phyloP scores from a whole-genome alignment of 2,329 filamentous ascomycete species.

The Polychaeton citri region DNA sequence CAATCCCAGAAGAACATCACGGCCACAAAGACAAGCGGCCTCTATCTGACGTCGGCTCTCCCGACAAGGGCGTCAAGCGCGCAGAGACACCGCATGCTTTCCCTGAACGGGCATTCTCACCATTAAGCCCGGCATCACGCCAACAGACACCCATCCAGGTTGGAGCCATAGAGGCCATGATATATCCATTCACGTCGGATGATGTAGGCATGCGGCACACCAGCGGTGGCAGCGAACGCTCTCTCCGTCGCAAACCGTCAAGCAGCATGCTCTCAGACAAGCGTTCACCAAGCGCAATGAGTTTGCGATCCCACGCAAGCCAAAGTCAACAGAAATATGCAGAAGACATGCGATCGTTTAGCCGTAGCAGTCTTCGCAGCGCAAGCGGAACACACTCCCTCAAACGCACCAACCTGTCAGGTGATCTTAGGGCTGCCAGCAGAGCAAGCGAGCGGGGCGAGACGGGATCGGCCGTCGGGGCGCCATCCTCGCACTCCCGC shows the following conservation, averaged over 20 bases:
- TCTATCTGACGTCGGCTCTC: slow-evolving; percentile 28
- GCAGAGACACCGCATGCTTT: slow-evolving; percentile 29
- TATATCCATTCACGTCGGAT: slow-evolving; percentile 18
- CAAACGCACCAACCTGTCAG: slow-evolving; percentile 59
- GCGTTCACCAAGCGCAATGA: slow-evolving; percentile 29
- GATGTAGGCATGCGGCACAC: slow-evolving; percentile 4
- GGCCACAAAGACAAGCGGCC: slow-evolving; percentile 27
- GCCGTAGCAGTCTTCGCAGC: slow-evolving; percentile 36
- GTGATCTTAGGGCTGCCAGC: slow-evolving; percentile 60
- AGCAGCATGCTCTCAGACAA: slow-evolving; percentile 14
- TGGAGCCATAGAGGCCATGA: slow-evolving; percentile 5
- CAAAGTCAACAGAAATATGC: slow-evolving; percentile 27
- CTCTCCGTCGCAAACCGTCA: slow-evolving; percentile 12
- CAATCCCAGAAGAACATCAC: slow-evolving; percentile 35
- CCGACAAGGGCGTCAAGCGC: slow-evolving; percentile 29
- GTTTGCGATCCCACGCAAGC: slow-evolving; percentile 30
- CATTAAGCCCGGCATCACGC: slow-evolving; percentile 5
- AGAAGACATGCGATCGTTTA: slow-evolving; percentile 46
- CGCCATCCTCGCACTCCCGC: slow-evolving; percentile 16
- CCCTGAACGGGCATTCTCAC: slow-evolving; percentile 18
- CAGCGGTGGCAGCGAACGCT: slow-evolving; percentile 28
- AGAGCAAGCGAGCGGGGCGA: slow-evolving; percentile 36
- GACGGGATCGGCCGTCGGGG: slow-evolving; percentile 26
- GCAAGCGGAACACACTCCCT: slow-evolving; percentile 54
- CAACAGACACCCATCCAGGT: neutral